phyloP scores from a whole-genome alignment of 495 filamentous ascomycete genomes.

The Parathielavia hyrcaniae region DNA sequence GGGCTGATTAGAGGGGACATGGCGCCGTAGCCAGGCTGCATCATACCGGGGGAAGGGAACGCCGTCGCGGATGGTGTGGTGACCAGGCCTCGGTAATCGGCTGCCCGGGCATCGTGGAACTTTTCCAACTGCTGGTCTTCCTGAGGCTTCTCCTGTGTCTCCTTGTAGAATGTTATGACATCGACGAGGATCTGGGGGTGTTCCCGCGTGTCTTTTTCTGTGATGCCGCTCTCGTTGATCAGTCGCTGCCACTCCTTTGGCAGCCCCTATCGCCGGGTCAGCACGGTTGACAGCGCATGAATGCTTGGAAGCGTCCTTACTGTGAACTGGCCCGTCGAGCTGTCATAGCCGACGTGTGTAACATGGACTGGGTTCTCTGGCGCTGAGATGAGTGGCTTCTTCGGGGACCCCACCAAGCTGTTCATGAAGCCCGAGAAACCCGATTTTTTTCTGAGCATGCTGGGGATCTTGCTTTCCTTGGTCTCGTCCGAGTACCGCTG shows the following conservation, averaged over 20 bases:
- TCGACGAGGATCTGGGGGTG: constrained; percentile 92
- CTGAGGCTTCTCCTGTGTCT: constrained; percentile 69
- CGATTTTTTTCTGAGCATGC: constrained; percentile 74
- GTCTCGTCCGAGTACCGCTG: constrained; percentile 86
- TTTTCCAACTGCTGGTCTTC: constrained; percentile 93
- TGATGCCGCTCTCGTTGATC: constrained; percentile 91
- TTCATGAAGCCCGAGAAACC: constrained; percentile 94
- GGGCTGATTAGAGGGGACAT: constrained; percentile 68
- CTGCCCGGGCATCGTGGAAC: constrained; percentile 74
- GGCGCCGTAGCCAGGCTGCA: constrained; percentile 46
- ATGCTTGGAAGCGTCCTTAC: constrained; percentile 44
- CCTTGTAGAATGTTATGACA: constrained; percentile 93
- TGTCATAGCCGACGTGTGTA: constrained; percentile 96
- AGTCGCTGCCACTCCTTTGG: constrained; percentile 97
- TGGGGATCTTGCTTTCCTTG: constrained; percentile 50
- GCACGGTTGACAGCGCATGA: constrained; percentile 19
- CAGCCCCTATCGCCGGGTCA: constrained; percentile 58
- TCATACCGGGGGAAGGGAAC: constrained; percentile 40
- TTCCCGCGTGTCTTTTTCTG: constrained; percentile 90
- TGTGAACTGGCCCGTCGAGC: constrained; percentile 93
- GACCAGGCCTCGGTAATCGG: constrained; percentile 47
- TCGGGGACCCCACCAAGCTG: constrained; percentile 82
- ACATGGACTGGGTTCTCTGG: constrained; percentile 97
- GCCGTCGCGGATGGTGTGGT: constrained; percentile 36
- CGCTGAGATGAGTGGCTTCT: constrained; percentile 85